Base-by-base conservation (phyloP, 805 yeast species). In the Tetrapisispora phaffii region DNA sequence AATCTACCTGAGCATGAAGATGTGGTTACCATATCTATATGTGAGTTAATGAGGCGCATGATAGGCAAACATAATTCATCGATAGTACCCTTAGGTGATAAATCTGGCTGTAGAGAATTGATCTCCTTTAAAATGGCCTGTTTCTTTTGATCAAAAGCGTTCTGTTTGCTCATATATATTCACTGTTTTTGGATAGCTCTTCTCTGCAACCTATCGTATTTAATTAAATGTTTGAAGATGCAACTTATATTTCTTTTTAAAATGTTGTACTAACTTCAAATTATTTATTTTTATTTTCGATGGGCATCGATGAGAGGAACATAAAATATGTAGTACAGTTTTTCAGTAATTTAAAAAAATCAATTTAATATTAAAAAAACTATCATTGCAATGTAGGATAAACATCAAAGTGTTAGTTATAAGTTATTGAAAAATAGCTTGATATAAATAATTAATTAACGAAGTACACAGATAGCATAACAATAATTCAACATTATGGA, bases 1-100 rank as follows among this genome's bases (percentile, higher is more conserved):
- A 86, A 81, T 55, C 96, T 69, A 2, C 96, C 96, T 0, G 95
- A 85, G 52, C 96, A 87, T 16, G 93, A 81, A 1, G 94, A 84
- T 0, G 96, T 87, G 2, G 95, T 86, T 10, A 87, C 93, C 78
- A 83, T 74, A 50, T 82, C 78, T 0, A 63, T 55, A 52, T 77
- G 76, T 2, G 72, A 52, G 56, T 87, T 87, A 53, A 87, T 81
- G 15, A 80, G 58, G 15, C 76, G 62, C 48, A 87, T 85, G 17
- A 87, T 71, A 2, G 95, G 95, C 12, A 81, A 56, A 54, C 94
- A 81, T 19, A 74, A 66, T 41, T 66, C 77, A 62, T 87, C 96
- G n/a, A 86, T 79, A 2, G 86, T 74, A 1, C 96, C 96, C 56
- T 87, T 88, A 15, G 96, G 96, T 2, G 94, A 83, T n/a, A 78